Base-by-base conservation (phyloP, 352 stramenopile species). In the Pythium brachiatum region DNA sequence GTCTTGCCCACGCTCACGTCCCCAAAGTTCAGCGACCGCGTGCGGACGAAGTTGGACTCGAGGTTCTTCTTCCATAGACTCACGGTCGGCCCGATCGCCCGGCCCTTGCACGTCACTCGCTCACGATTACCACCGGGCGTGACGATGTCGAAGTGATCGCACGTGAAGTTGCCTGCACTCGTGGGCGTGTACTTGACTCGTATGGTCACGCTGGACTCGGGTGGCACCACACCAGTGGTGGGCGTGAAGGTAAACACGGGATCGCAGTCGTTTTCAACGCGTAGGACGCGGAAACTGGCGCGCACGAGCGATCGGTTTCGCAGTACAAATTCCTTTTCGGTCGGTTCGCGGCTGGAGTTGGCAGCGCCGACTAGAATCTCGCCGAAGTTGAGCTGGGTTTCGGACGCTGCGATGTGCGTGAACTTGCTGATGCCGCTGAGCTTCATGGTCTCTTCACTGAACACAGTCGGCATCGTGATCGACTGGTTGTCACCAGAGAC, bases 221-320 rank as follows among this genome's bases (percentile, higher is more conserved):
- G 85, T 1, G 69, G 64, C 2, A 97, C 81, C 20, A 95, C 71
- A 9, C 88, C 88, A 20, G 51, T 70, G 0, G 75, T 66, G 0
- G 91, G 92, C 2, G 75, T 73, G 48, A 98, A 89, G 39, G 79
- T 78, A 65, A 97, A 98, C 2, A 96, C 80, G 0, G 90, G 64
- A 12, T 94, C 83, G 51, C 91, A 74, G 74, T 98, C 90, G 41
- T 34, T 81, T 64, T 98, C 90, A 3, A 97, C 70, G 11, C 77
- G 78, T 55, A 70, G 53, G 29, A 95, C 77, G 23, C 59, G 62
- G 44, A 97, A 97, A 32, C 61, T 86, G 8, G 93, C 92, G 25
- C 77, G 90, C 25, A 98, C 92, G 46, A 97, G 86, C 44, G 88
- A 96, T 21, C 90, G 83, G 55, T 98, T 98, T 27, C 78, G 74